Conservation (phyloP, 208 protist genomes). For the Strigomonas culicis region DNA sequence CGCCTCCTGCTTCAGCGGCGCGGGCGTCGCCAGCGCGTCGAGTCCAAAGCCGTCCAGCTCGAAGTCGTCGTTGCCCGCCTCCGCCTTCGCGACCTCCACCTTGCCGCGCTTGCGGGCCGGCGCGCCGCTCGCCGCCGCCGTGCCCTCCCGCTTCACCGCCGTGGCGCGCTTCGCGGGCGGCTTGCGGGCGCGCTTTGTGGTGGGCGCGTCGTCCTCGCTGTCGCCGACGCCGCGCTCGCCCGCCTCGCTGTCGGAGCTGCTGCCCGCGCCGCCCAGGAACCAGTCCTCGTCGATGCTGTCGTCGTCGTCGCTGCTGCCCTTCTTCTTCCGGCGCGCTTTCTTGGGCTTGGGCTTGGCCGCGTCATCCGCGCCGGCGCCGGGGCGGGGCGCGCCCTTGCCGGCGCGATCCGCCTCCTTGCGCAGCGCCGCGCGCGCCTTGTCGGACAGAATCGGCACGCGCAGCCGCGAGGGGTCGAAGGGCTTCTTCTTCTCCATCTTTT, state of each 20-base stretch:
- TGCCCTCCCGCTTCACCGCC: constrained; percentile 14
- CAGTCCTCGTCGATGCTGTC: constrained; percentile 29
- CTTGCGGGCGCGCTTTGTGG: constrained; percentile 7
- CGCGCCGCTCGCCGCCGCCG: neutral
- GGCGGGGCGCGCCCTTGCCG: constrained; percentile 19
- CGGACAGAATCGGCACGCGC: constrained; percentile 80
- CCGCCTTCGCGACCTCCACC: constrained; percentile 11
- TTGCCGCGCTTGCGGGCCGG: constrained; percentile 19
- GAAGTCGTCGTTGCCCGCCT: constrained; percentile 46
- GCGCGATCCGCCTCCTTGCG: constrained; percentile 67
- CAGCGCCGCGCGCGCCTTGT: constrained; percentile 70
- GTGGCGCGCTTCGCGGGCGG: neutral
- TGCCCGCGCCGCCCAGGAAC: constrained; percentile 24
- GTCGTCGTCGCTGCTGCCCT: constrained; percentile 54
- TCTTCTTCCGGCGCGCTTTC: constrained; percentile 26
- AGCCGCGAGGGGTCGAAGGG: constrained; percentile 66
- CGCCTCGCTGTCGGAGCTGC: constrained; percentile 23
- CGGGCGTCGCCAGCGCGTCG: constrained; percentile 38
- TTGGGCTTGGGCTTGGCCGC: constrained; percentile 30
- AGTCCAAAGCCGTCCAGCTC: constrained; percentile 78
- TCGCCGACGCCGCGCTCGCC: constrained; percentile 20
- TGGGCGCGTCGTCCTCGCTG: constrained; percentile 21
- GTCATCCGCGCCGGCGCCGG: constrained; percentile 6
- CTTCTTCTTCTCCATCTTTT: constrained; percentile 86
- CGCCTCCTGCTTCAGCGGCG: neutral